Base-by-base conservation (phyloP, 2,329 filamentous ascomycete species). In the Pyrenochaeta sp. region DNA sequence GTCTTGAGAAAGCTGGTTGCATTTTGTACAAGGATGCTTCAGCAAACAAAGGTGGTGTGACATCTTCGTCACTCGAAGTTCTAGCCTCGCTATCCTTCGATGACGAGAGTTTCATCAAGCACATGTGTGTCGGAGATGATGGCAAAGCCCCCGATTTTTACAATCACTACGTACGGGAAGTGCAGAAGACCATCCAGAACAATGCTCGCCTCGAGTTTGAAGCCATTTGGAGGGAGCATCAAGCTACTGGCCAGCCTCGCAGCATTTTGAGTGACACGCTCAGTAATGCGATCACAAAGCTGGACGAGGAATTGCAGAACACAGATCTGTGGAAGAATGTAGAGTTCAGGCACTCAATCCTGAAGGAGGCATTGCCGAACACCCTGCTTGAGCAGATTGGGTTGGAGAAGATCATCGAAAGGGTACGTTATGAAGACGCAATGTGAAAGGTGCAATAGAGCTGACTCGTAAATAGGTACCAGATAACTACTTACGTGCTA, bases 11-110 rank as follows among this genome's bases (percentile, higher is more conserved):
- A 69, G 93, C 94, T n/a, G 95, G 95, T 59, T 96, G 92, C 74
- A 88, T 98, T 70, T 81, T 99, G 40, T 97, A 93, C 89, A 99
- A 99, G 83, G 95, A 99, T 78, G 95, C 95, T 5, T 97, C 92
- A 37, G 93, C 94, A 55, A 99, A 99, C 86, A 99, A 99, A 85
- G 95, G 95, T 65, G 95, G 95, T 77, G 95, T 99, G 45, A 99
- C 95, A 0, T 97, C 93, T 0, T 98, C 95, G 0, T 98, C 95
- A 0, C 88, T 98, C 32, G 95, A 99, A 74, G 95, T 99, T 5
- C 87, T 99, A 25, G 95, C 95, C 7, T 95, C 93, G 13, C 85
- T 99, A 56, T 95, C 93, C 40, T 98, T 99, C 74, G 92, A 99
- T 71, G 95, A 99, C 66, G 83, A 87, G 56, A 88, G 89, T 64